phyloP scores from a whole-genome alignment of 345 rosid species.

The Stellera chamaejasme region DNA sequence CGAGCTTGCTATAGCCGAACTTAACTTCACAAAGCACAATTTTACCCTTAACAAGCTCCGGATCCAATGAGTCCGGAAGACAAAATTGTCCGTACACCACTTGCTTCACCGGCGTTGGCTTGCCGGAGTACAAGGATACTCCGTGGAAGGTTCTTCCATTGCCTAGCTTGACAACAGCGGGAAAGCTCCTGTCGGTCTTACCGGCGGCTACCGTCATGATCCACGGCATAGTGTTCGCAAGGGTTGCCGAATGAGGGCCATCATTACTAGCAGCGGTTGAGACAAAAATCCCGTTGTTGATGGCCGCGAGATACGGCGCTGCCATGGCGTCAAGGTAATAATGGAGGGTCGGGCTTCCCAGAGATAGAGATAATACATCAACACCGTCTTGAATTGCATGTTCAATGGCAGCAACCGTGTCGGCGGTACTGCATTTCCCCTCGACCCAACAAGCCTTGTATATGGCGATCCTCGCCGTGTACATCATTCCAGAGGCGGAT shows the following conservation, averaged over 20 bases:
- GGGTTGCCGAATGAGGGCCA: slow-evolving; percentile 49
- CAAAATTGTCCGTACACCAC: slow-evolving; percentile 44
- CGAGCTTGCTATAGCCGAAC: too few relatives aligned
- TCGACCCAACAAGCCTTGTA: slow-evolving; percentile 67
- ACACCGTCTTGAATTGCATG: slow-evolving; percentile 66
- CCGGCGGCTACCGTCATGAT: slow-evolving; percentile 86
- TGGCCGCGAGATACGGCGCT: slow-evolving; percentile 49
- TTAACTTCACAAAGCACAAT: slow-evolving; percentile 35
- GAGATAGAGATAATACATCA: slow-evolving; percentile 64
- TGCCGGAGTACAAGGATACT: slow-evolving; percentile 37
- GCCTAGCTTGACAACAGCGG: slow-evolving; percentile 45
- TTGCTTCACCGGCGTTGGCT: slow-evolving; percentile 25
- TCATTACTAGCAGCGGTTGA: slow-evolving; percentile 78
- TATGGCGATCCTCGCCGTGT: slow-evolving; percentile 55
- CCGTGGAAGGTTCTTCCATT: slow-evolving; percentile 37
- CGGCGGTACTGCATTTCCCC: slow-evolving; percentile 46
- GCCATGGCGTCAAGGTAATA: slow-evolving; percentile 48
- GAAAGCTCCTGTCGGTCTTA: slow-evolving; percentile 58
- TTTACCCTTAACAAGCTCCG: slow-evolving; percentile 38
- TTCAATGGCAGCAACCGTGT: slow-evolving; percentile 64
- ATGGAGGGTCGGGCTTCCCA: slow-evolving; percentile 52
- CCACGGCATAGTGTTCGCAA: slow-evolving; percentile 71
- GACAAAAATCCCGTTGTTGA: slow-evolving; percentile 53
- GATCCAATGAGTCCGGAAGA: slow-evolving; percentile 14
- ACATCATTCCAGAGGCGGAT: slow-evolving; percentile 56